Evolutionary conservation across 2,329 filamentous ascomycete species (phyloP), one percentile per base, ranked within the genome.

Genomic region (Penicillium concentricum): DNA sequence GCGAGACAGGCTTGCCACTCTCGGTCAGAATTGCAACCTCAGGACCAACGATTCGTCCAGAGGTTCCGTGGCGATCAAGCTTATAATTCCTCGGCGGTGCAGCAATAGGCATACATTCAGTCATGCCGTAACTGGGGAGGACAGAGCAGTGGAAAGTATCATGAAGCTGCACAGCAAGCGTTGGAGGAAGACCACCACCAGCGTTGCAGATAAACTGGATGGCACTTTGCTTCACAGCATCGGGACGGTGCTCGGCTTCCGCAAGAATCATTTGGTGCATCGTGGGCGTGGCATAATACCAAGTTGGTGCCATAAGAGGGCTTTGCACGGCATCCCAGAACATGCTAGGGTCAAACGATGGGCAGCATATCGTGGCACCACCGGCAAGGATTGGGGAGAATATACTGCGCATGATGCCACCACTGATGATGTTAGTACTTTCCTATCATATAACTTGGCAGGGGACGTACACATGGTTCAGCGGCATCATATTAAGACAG

Each of bases 401-500:
- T 4, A 84, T 75, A 64, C 83, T 84, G 37, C 82, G 73, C 30
- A 84, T 73, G 8, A 84, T 71, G 13, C 82, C 82, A 42, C 82
- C 82, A 20, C 78, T 79, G 39, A 5, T 49, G 1, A 4, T 39
- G 46, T 48, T 54, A 61, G 51, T 42, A 32, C n/a, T 2, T 22
- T 20, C 7, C 26, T 5, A 16, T 22, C 8, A 34, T 26, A 22
- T 8, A 13, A n/a, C 12, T 24, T 20, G 18, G 13, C 0, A 24
- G 30, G 32, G 10, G 20, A 75, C 79, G 72, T 73, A 81, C 78
- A 83, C 73, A 67, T 84, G 82, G 66, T 83, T 82, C 6, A 85
- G 69, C 0, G 82, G 82, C 82, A 85, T 85, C 79, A 84, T 83
- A 63, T 85, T 84, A 24, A 84, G 66, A 64, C 82, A 85, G 0